Conservation (phyloP, 306 rosid genomes). For the Lathyrus aphaca region DNA sequence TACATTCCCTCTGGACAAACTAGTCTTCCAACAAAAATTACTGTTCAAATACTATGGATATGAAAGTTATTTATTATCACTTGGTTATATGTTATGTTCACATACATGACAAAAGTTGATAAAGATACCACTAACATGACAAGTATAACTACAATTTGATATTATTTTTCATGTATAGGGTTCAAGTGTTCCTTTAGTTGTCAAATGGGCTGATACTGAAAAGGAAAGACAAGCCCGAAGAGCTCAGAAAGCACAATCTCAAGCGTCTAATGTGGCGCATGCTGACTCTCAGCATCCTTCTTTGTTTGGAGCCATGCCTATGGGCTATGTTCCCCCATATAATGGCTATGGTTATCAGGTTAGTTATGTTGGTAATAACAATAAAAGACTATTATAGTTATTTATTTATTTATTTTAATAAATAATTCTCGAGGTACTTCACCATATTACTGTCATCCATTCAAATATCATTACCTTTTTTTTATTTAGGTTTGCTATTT, state of each 20-base stretch:
- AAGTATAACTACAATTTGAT: conserved; percentile 37
- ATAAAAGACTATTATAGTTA: neutral
- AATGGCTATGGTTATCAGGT: conserved; percentile 99
- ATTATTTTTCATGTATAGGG: conserved; percentile 57
- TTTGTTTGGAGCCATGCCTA: conserved; percentile 89
- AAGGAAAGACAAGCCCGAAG: conserved; percentile 98
- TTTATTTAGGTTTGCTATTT: conserved; percentile 17
- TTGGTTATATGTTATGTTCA: conserved; percentile 23
- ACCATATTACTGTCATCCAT: conserved; percentile 14
- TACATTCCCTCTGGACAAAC: conserved; percentile 19
- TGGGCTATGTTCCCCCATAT: conserved; percentile 85
- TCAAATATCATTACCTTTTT: conserved; percentile 21
- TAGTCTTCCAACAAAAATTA: conserved; percentile 23
- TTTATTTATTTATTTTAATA: neutral
- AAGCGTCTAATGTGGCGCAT: conserved; percentile 64
- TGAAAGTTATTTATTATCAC: conserved; percentile 30
- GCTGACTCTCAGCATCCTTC: conserved; percentile 85
- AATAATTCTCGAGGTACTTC: conserved; percentile 20
- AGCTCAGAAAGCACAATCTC: conserved; percentile 94
- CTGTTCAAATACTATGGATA: conserved; percentile 1
- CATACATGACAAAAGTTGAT: conserved; percentile 19
- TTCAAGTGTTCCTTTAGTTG: conserved; percentile 97
- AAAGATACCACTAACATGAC: conserved; percentile 21
- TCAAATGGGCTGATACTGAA: conserved; percentile 99
- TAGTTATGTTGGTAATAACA: conserved; percentile 19